A percentile compares a stretch with the other conserved stretches of the same genome.
Conservation (phyloP, 2,329 filamentous ascomycete genomes). For the Geosmithia morbida region DNA sequence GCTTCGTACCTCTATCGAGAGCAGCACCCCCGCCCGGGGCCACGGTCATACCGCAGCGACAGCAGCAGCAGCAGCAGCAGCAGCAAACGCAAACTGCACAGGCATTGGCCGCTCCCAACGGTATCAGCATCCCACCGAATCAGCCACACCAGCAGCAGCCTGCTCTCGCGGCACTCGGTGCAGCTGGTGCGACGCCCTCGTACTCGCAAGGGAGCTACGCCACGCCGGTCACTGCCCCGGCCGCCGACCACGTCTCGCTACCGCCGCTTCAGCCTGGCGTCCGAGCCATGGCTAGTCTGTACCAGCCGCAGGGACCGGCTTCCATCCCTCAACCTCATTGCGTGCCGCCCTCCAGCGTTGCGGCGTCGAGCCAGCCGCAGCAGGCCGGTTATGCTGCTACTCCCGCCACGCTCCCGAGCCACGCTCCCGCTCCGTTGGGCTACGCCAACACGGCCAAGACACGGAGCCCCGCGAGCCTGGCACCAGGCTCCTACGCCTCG, state of each 20-base stretch:
- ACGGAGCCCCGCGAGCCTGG: conserved; percentile 33
- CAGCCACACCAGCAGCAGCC: not conserved
- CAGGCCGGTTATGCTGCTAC: no score
- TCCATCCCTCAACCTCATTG: conserved; percentile 21
- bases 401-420: conserved; percentile 6
- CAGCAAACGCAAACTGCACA: no score
- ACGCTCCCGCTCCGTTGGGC: conserved; percentile 15
- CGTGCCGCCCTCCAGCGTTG: no score
- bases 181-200: not conserved
- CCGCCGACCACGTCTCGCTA: conserved; percentile 31
- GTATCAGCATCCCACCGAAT: conserved; percentile 37
- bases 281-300: conserved; percentile 67
- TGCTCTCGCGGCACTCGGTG: not conserved
- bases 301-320: conserved; percentile 35
- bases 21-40: no score
- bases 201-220: not conserved
- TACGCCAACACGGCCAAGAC: conserved; percentile 39
- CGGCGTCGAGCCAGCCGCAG: no score
- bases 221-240: not conserved
- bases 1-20: conserved; percentile 16
- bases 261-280: conserved; percentile 46
- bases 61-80: no score
- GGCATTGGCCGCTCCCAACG: conserved; percentile 12
- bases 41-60: no score
- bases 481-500: conserved; percentile 33